These are phyloP conservation scores for Pseudonectria buxi DNA, from an alignment of 2,329 filamentous ascomycete genomes.

Conservation along the genomic window DNA sequence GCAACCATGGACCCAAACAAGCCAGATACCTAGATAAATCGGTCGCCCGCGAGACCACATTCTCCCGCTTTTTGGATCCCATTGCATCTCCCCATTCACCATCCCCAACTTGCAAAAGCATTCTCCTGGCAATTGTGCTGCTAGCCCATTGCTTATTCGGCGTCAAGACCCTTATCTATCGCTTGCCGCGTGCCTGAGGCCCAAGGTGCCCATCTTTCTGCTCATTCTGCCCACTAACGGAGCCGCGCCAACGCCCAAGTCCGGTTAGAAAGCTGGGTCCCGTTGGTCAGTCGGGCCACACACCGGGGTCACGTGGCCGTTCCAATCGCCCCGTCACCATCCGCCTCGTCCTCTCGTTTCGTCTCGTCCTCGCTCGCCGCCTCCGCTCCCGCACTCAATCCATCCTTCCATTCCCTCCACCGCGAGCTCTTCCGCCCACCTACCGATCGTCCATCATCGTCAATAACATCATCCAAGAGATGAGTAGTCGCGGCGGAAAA, in stretches of 20 bases:
- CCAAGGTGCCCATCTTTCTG: background rate
- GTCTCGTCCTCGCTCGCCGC: conserved; percentile 18
- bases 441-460: conserved; percentile 26
- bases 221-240: background rate
- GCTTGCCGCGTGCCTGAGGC: too few relatives aligned
- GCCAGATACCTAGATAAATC: too few relatives aligned
- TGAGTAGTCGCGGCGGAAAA: conserved; percentile 95
- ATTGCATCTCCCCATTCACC: too few relatives aligned
- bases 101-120: too few relatives aligned
- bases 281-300: conserved; percentile 10
- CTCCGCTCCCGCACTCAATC: conserved; percentile 24
- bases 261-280: conserved; percentile 1
- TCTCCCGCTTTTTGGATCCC: too few relatives aligned
- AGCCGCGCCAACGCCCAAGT: too few relatives aligned
- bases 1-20: too few relatives aligned
- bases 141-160: too few relatives aligned
- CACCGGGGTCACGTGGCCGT: conserved; percentile 20
- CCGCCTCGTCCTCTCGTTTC: conserved; percentile 20
- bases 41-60: too few relatives aligned
- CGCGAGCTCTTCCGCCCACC: conserved; percentile 19
- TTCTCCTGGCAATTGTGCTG: too few relatives aligned
- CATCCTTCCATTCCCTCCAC: conserved; percentile 21
- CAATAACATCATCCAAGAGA: conserved; percentile 56
- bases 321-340: conserved; percentile 15
- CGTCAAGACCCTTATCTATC: too few relatives aligned